Evolutionary conservation across 2,329 filamentous ascomycete species (phyloP), one percentile per base, ranked within the genome.

Genomic region (Thelonectria olida): DNA sequence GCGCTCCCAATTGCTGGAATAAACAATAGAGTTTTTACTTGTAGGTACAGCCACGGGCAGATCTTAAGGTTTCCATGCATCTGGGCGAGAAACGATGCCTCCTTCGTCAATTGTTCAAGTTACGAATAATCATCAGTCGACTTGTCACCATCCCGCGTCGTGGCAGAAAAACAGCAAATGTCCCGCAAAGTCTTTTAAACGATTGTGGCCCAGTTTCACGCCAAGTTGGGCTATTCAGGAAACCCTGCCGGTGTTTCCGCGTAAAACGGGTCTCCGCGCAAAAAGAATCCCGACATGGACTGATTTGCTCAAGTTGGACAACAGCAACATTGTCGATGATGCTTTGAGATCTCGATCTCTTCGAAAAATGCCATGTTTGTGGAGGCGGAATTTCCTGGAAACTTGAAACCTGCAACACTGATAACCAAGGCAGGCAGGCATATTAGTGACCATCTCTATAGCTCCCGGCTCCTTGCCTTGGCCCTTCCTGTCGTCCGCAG

Each of bases 171-270:
- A n/a, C n/a, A n/a, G n/a, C n/a, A n/a, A n/a, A 47, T 62, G 62
- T 54, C 58, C 68, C 67, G 63, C 50, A 61, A 58, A 66, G 27
- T 61, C 56, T 71, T 67, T 66, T n/a, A n/a, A n/a, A n/a, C n/a
- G n/a, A n/a, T n/a, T n/a, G n/a, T n/a, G n/a, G n/a, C n/a, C n/a
- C n/a, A n/a, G n/a, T n/a, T n/a, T n/a, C n/a, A n/a, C n/a, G n/a
- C n/a, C 54, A 58, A 42, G 34, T 49, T 54, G 38, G 25, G 12
- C 47, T 27, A 58, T 52, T 52, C 60, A 53, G 56, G 62, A 44
- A 56, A 51, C 58, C 54, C 31, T 61, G 54, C 59, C 69, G 61
- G 65, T 59, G 57, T 34, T 66, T 63, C 69, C 69, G 67, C 50
- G 45, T n/a, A n/a, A 13, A 62, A 70, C 67, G 64, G 69, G 44